Conservation (phyloP, 805 yeast genomes). For the Nakazawaea anatomiae region DNA sequence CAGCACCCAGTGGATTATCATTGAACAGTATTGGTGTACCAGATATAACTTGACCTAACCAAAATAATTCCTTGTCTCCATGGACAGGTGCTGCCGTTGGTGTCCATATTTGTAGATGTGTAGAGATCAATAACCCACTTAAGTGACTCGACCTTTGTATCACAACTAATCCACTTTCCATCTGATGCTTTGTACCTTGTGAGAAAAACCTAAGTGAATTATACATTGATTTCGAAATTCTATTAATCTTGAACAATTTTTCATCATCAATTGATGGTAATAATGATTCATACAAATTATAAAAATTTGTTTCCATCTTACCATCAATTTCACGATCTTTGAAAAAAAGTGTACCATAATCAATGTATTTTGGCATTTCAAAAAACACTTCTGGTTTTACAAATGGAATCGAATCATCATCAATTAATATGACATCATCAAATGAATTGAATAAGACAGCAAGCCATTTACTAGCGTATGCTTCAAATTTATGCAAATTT, state of each 20-base stretch:
- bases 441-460: conserved; percentile 54
- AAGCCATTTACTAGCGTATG: conserved; percentile 39
- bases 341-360: conserved; percentile 38
- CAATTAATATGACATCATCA: conserved; percentile 47
- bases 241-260: conserved; percentile 28
- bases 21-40: conserved; percentile 52
- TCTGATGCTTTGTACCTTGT: conserved; percentile 33
- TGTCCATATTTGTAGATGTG: conserved; percentile 34
- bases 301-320: conserved; percentile 19
- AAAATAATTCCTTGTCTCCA: conserved; percentile 77
- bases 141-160: conserved; percentile 46
- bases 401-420: conserved; percentile 40
- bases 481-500: conserved; percentile 18
- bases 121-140: conserved; percentile 39
- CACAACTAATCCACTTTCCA: conserved; percentile 43
- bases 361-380: conserved; percentile 25
- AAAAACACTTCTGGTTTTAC: conserved; percentile 27
- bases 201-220: conserved; percentile 29
- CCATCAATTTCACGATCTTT: conserved; percentile 38
- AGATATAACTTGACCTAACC: conserved; percentile 59
- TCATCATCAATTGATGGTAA: conserved; percentile 37
- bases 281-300: conserved; percentile 37
- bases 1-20: conserved; percentile 45
- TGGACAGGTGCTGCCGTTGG: conserved; percentile 49
- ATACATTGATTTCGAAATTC: conserved; percentile 14